These are phyloP conservation scores for Russula sp. DNA, from an alignment of 768 basidiomycete species.

Conservation along the genomic window DNA sequence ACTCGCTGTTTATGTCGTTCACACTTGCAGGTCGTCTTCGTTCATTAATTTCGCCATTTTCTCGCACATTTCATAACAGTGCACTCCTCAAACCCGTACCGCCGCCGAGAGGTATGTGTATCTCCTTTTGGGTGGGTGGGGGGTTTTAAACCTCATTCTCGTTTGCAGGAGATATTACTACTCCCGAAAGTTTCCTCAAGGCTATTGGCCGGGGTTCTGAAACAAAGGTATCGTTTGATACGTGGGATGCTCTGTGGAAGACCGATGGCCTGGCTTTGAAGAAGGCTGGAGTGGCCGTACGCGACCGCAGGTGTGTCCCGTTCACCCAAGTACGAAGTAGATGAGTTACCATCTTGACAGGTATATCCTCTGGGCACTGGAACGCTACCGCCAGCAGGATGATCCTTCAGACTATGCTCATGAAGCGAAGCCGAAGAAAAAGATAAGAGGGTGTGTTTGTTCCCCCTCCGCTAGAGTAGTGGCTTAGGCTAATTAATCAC, in stretches of 20 bases:
- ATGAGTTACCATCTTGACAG: conserved; percentile 33
- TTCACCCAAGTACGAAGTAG: not conserved
- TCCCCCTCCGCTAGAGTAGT: conserved; percentile 2
- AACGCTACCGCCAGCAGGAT: conserved; percentile 60
- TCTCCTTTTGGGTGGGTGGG: not conserved
- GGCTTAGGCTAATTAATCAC: not conserved
- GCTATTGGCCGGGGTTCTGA: conserved; percentile 67
- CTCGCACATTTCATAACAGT: conserved; percentile 9
- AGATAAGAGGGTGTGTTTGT: conserved; percentile 63
- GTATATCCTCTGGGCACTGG: conserved; percentile 82
- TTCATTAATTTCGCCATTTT: conserved; percentile 1
- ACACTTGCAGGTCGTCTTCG: conserved; percentile 2
- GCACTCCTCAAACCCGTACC: conserved; percentile 5
- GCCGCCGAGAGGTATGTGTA: not conserved
- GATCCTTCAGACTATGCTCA: conserved; percentile 58
- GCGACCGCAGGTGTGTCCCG: conserved; percentile 59
- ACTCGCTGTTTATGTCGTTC: conserved; percentile 11
- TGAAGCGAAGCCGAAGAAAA: conserved; percentile 64
- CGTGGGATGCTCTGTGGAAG: conserved; percentile 74
- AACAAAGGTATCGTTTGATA: conserved; percentile 54
- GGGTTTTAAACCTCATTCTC: not conserved
- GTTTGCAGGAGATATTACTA: conserved; percentile 42
- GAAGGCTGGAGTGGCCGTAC: conserved; percentile 57
- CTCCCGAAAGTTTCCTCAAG: conserved; percentile 60
- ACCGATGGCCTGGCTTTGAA: conserved; percentile 51